These are phyloP conservation scores for Dothidotthia symphoricarpi DNA, from an alignment of 2,329 filamentous ascomycete species.

Conservation along the genomic window DNA sequence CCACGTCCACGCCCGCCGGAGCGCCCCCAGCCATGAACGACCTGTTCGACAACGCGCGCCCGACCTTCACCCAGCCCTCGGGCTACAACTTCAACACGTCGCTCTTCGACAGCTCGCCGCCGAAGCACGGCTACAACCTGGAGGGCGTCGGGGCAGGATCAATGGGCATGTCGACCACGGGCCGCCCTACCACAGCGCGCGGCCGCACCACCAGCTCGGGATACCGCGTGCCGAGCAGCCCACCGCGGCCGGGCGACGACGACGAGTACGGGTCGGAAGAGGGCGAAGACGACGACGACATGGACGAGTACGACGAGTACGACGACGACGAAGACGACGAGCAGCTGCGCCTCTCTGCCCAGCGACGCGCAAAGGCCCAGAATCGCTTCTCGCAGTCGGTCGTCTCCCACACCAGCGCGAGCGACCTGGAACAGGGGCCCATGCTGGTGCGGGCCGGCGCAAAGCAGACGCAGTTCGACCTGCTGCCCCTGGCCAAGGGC, in stretches of 20 bases:
- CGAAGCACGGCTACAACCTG: slow-evolving; percentile 24
- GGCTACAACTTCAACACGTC: slow-evolving; percentile 21
- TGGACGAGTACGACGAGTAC: slow-evolving; percentile 39
- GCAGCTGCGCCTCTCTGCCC: slow-evolving; percentile 46
- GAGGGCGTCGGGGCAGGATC: slow-evolving; percentile 29
- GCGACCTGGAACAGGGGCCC: slow-evolving; percentile 21
- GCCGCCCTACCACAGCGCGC: slow-evolving; percentile 26
- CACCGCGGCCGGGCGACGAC: slow-evolving; percentile 21
- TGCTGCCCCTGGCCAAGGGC: slow-evolving; percentile 70
- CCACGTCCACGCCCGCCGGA: slow-evolving; percentile 58
- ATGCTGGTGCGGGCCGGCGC: slow-evolving; percentile 27
- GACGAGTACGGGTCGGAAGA: slow-evolving; percentile 17
- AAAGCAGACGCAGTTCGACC: slow-evolving; percentile 58
- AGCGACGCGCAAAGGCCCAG: slow-evolving; percentile 25
- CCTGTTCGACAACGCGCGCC: slow-evolving; percentile 53
- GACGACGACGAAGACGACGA: slow-evolving; percentile 45
- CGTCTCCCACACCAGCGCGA: slow-evolving; percentile 40
- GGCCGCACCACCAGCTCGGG: slow-evolving; percentile 26
- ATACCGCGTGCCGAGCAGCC: slow-evolving; percentile 40
- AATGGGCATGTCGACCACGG: slow-evolving; percentile 29
- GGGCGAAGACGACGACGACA: slow-evolving; percentile 42
- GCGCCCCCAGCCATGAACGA: slow-evolving; percentile 48
- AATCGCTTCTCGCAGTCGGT: slow-evolving; percentile 33
- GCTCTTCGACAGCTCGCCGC: slow-evolving; percentile 36
- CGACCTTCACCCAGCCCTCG: slow-evolving; percentile 28